These are phyloP conservation scores for Cutaneotrichosporon mucoides DNA, from an alignment of 1,284 basidiomycete species.

Conservation along the genomic window DNA sequence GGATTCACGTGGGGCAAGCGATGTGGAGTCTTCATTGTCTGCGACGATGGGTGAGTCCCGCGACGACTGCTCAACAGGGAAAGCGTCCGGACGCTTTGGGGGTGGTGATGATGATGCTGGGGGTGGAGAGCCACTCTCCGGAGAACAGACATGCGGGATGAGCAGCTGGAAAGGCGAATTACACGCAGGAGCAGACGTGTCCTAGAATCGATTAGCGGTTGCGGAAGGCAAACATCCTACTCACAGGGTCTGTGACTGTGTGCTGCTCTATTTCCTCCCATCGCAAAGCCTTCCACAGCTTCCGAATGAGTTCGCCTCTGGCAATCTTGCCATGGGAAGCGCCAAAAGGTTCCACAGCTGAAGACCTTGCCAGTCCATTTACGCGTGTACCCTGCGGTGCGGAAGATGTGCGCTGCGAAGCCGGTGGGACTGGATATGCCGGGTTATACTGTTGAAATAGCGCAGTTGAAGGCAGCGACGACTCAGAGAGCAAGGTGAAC, in stretches of 20 bases:
- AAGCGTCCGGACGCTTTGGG: slow-evolving; percentile 28
- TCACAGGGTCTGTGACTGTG: not conserved
- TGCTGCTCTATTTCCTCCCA: slow-evolving; percentile 47
- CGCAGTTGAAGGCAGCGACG: slow-evolving; percentile 34
- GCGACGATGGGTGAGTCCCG: not conserved
- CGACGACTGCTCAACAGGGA: slow-evolving; percentile 21
- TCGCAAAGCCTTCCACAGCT: slow-evolving; percentile 43
- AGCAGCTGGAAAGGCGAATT: slow-evolving; percentile 41
- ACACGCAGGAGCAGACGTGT: slow-evolving; percentile 21
- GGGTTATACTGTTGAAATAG: slow-evolving; percentile 44
- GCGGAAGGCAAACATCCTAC: not conserved
- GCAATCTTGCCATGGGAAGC: slow-evolving; percentile 22
- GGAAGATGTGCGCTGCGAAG: slow-evolving; percentile 1
- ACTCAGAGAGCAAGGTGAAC: slow-evolving; percentile 41
- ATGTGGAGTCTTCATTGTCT: not conserved
- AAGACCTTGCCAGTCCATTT: slow-evolving; percentile 9
- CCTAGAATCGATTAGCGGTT: not conserved
- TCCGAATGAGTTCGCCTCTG: slow-evolving; percentile 41
- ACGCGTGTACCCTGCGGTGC: slow-evolving; percentile 4
- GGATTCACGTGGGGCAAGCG: not conserved
- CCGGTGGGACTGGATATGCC: slow-evolving; percentile 19
- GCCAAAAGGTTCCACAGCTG: slow-evolving; percentile 4
- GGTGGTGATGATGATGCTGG: slow-evolving; percentile 17
- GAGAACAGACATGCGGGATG: slow-evolving; percentile 35
- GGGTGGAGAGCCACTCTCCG: not conserved